These are phyloP conservation scores for Oryza glumipatula DNA, from an alignment of 176 grass and related monocot species.

Conservation along the genomic window DNA sequence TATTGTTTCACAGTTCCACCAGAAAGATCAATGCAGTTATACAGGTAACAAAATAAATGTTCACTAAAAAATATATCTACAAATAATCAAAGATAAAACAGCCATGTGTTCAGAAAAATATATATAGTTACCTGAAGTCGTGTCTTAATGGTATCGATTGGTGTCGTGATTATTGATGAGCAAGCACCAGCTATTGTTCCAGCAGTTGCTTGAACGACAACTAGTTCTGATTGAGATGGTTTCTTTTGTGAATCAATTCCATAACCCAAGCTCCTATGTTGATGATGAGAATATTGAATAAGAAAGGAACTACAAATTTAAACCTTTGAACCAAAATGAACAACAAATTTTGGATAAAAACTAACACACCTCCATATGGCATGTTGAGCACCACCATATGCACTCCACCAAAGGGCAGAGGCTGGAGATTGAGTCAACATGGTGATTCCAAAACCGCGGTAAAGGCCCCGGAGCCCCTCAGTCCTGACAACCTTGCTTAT, in stretches of 20 bases:
- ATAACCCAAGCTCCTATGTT: constrained; percentile 85
- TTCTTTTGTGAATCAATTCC: constrained; percentile 62
- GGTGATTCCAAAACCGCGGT: constrained; percentile 93
- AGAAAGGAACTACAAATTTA: background rate
- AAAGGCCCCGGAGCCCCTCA: constrained; percentile 83
- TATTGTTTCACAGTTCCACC: background rate
- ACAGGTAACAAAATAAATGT: background rate
- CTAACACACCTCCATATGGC: constrained; percentile 80
- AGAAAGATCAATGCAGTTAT: background rate
- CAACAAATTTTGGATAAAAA: constrained; percentile 26
- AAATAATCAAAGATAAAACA: constrained; percentile 15
- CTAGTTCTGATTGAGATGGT: constrained; percentile 76
- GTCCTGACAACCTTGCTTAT: constrained; percentile 70
- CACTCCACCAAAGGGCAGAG: constrained; percentile 97
- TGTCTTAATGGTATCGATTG: constrained; percentile 96
- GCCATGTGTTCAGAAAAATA: constrained; percentile 21
- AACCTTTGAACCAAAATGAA: constrained; percentile 1
- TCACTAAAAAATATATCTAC: background rate
- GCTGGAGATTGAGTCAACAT: constrained; percentile 86
- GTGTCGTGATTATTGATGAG: constrained; percentile 92
- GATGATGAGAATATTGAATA: constrained; percentile 37
- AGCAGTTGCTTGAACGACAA: constrained; percentile 87
- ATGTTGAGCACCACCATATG: constrained; percentile 89
- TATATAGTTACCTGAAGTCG: constrained; percentile 72
- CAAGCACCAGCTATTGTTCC: constrained; percentile 96